Evolutionary conservation across 1,284 basidiomycete genomes (phyloP), one percentile per base, ranked within the genome.

Genomic region (Ustilago lituana): DNA sequence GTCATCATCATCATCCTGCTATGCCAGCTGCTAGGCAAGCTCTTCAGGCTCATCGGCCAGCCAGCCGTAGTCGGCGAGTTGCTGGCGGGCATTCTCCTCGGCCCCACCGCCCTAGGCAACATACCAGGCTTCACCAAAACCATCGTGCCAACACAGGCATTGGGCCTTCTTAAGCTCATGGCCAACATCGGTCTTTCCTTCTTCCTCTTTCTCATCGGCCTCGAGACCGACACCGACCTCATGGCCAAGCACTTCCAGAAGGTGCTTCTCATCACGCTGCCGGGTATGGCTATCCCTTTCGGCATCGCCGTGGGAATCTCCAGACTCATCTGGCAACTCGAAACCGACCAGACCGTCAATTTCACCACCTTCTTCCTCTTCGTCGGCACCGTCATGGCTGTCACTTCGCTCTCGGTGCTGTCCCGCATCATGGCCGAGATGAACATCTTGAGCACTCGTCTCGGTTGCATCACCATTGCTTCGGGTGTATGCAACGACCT

Each of bases 311-410:
- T 64, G n/a, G 74, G 74, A 26, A 60, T 77, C 39, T 50, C 74
- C 4, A 62, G 63, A 9, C 54, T 76, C 35, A 56, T 76, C 39
- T 76, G 60, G 57, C 46, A 61, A 22, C 14, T 60, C 17, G 59
- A 65, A 19, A 73, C 68, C 7, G 73, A 73, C 17, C 56, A 59
- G 17, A 58, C 70, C 20, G 53, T 67, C 48, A 49, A 61, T 33
- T 76, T 76, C 38, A 69, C 73, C 29, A 73, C 73, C 33, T 75
- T 76, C 39, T 69, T 76, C 48, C 63, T 74, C 52, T 76, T 76
- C 39, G 71, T 76, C 11, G 74, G 60, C 44, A 76, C 74, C 8
- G 67, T 71, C 31, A 76, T 76, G 74, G 70, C 73, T 12, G 74
- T 76, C 22, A 76, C 74, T 11, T 62, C 58, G 22, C 58, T 76